Conservation (phyloP, 2,329 filamentous ascomycete genomes). For the Didymellaceae sp. region DNA sequence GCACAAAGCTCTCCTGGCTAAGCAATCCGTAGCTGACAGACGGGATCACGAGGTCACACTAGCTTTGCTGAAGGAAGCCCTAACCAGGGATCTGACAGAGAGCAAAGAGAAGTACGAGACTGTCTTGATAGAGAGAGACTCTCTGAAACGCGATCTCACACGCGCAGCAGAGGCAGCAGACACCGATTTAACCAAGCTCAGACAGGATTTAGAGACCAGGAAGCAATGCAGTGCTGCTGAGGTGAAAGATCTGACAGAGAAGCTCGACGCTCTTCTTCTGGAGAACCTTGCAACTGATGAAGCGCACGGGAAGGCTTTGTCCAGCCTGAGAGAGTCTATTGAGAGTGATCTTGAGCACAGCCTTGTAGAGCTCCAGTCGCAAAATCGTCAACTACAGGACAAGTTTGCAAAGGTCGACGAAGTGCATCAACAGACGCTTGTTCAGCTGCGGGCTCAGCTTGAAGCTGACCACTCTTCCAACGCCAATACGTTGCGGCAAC, state of each 20-base stretch:
- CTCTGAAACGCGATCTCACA: conserved; percentile 29
- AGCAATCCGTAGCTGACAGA: conserved; percentile 32
- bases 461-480: conserved; percentile 39
- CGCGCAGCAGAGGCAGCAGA: conserved; percentile 14
- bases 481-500: conserved; percentile 30
- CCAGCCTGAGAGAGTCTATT: conserved; percentile 35
- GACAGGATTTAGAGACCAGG: conserved; percentile 14
- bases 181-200: conserved; percentile 8
- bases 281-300: conserved; percentile 34
- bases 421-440: conserved; percentile 42
- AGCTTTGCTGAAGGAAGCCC: conserved; percentile 22
- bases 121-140: conserved; percentile 35
- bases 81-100: conserved; percentile 19
- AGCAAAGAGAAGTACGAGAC: conserved; percentile 23
- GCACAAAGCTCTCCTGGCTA: conserved; percentile 36
- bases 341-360: conserved; percentile 35
- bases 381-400: conserved; percentile 32
- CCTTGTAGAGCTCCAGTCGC: conserved; percentile 32
- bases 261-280: conserved; percentile 21
- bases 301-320: conserved; percentile 38
- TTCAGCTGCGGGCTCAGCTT: conserved; percentile 38
- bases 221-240: conserved; percentile 9
- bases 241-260: conserved; percentile 17
- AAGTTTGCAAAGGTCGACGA: conserved; percentile 34
- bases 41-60: conserved; percentile 31